These are phyloP conservation scores for Boletus sp. DNA, from an alignment of 1,284 basidiomycete genomes.

Conservation along the genomic window DNA sequence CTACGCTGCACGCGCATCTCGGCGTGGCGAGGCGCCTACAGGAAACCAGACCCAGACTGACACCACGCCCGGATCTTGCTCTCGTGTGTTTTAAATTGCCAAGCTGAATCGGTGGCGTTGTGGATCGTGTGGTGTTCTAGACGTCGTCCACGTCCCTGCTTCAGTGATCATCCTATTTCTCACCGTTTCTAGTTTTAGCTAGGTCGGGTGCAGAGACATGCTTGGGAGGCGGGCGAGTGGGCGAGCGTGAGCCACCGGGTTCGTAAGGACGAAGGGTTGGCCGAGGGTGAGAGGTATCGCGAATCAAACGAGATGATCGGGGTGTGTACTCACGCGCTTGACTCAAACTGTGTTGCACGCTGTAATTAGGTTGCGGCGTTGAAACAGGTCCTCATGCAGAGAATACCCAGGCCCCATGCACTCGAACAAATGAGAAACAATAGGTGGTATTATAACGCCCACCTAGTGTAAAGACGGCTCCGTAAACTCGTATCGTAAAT, in stretches of 20 bases:
- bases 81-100: neutral
- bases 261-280: too few species aligned
- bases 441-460: neutral
- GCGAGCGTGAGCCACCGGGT: neutral
- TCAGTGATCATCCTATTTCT: neutral
- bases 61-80: conserved; percentile 9
- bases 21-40: neutral
- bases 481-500: conserved; percentile 4
- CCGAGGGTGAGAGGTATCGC: neutral
- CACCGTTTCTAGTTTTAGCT: neutral
- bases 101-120: conserved; percentile 6
- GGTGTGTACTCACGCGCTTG: neutral
- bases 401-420: neutral
- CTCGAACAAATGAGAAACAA: neutral
- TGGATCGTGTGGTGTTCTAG: neutral
- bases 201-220: neutral
- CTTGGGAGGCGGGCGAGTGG: neutral
- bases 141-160: neutral
- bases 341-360: conserved; percentile 8
- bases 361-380: conserved; percentile 1
- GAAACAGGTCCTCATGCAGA: neutral
- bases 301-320: neutral
- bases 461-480: neutral
- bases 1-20: neutral
- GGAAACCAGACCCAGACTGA: neutral